A percentile compares a stretch with the other conserved stretches of the same genome.
phyloP scores from a whole-genome alignment of 305 asterid species.

The Stenogyne calaminthoides region DNA sequence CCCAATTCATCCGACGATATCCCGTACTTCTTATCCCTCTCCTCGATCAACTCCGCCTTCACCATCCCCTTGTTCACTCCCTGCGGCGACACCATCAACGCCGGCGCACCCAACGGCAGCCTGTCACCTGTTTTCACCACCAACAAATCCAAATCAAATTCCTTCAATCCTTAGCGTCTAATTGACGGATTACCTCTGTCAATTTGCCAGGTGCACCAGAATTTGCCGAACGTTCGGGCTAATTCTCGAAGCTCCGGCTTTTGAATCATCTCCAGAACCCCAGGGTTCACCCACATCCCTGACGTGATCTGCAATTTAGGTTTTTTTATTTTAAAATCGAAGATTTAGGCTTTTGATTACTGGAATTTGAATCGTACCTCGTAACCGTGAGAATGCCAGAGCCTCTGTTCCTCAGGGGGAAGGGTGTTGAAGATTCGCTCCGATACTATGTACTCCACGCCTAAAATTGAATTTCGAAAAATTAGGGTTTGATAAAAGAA shows the following conservation, averaged over 20 bases:
- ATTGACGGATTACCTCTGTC: constrained; percentile 55
- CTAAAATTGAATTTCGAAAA: constrained; percentile 39
- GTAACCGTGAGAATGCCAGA: constrained; percentile 90
- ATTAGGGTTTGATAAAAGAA: not conserved
- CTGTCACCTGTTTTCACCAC: constrained; percentile 43
- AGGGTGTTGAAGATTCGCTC: constrained; percentile 55
- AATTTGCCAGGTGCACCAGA: constrained; percentile 93
- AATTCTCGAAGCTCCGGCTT: constrained; percentile 54
- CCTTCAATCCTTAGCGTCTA: not conserved
- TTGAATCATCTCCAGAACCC: constrained; percentile 65
- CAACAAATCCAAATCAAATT: not conserved
- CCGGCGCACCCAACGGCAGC: constrained; percentile 73
- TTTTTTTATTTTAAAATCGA: not conserved
- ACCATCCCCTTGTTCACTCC: constrained; percentile 65
- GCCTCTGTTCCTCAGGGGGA: constrained; percentile 73
- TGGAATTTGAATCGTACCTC: constrained; percentile 45
- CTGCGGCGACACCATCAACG: constrained; percentile 80
- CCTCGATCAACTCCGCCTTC: constrained; percentile 43
- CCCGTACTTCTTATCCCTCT: constrained; percentile 55
- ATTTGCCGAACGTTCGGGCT: constrained; percentile 66
- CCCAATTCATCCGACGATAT: constrained; percentile 42
- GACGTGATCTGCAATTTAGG: constrained; percentile 47
- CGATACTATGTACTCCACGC: constrained; percentile 81
- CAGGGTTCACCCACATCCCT: constrained; percentile 74
- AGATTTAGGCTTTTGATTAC: not conserved